Conservation (phyloP, 164 flowering plant genomes). For the Macadamia tetraphylla region DNA sequence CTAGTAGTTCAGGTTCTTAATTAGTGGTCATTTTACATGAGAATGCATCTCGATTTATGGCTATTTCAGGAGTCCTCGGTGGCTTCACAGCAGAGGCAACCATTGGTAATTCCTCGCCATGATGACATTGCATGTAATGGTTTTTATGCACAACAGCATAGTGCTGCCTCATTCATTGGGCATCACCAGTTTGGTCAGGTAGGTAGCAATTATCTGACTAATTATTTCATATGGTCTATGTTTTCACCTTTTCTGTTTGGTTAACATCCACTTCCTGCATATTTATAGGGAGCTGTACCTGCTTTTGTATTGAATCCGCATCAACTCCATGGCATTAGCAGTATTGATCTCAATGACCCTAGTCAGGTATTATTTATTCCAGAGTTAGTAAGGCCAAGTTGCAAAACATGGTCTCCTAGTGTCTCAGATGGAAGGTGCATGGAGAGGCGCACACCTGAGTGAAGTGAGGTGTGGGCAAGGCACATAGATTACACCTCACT, state of each 20-base stretch:
- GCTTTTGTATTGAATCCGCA: neutral
- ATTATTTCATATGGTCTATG: neutral
- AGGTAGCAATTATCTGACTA: neutral
- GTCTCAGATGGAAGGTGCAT: no score
- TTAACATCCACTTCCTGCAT: neutral
- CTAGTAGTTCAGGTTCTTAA: neutral
- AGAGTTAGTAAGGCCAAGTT: neutral
- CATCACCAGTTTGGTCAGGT: neutral
- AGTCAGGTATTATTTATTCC: neutral
- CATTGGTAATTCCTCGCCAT: neutral
- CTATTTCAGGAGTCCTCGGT: neutral
- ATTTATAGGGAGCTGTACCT: neutral
- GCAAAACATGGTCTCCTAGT: no score
- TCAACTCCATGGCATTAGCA: neutral
- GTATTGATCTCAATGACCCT: neutral
- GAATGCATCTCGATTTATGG: neutral
- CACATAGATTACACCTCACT: no score
- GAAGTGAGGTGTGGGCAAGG: no score
- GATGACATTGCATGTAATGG: conserved; percentile 1
- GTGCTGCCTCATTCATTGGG: neutral
- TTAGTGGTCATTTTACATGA: neutral
- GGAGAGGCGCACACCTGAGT: no score
- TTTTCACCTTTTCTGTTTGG: neutral
- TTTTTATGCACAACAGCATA: neutral
- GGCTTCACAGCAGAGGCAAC: neutral